Evolutionary conservation across 129 eudicot species (phyloP).

Genomic region (Flaveria linearis): DNA sequence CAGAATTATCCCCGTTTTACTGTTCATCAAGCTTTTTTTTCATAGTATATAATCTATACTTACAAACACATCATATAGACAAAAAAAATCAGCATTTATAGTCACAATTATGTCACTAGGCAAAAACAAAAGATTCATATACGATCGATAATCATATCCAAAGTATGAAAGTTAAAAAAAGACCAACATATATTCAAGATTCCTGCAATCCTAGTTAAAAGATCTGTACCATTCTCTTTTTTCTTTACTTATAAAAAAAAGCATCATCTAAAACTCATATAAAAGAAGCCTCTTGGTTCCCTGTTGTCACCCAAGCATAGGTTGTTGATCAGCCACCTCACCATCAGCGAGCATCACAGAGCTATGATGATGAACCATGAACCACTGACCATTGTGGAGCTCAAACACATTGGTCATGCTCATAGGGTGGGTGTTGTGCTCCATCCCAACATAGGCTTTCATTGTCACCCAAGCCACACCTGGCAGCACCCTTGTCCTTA

Average conservation of each 20-base stretch:
- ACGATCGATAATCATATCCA: slow-evolving; percentile 19
- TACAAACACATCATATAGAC: too few species aligned
- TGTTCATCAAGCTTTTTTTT: too few species aligned
- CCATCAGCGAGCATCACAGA: slow-evolving; percentile 58
- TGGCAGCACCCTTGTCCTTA: slow-evolving; percentile 66
- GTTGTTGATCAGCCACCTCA: slow-evolving; percentile 51
- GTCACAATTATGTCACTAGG: background rate
- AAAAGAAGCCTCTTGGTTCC: background rate
- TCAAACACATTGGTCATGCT: slow-evolving; percentile 75
- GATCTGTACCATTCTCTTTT: slow-evolving; percentile 47
- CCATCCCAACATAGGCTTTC: slow-evolving; percentile 71
- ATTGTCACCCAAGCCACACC: slow-evolving; percentile 92
- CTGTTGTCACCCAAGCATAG: slow-evolving; percentile 43
- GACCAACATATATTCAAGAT: slow-evolving; percentile 33
- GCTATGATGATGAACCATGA: slow-evolving; percentile 97
- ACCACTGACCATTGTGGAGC: slow-evolving; percentile 79
- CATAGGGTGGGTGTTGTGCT: slow-evolving; percentile 37
- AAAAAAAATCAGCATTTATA: too few species aligned
- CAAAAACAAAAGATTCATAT: slow-evolving; percentile 27
- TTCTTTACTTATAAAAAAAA: slow-evolving; percentile 20
- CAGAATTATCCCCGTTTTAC: too few species aligned
- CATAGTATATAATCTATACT: too few species aligned
- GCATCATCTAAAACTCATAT: slow-evolving; percentile 17
- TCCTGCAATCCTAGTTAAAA: slow-evolving; percentile 36
- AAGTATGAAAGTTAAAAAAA: slow-evolving; percentile 9